These are phyloP conservation scores for Solanum okadae DNA, from an alignment of 257 asterid genomes.

Conservation along the genomic window DNA sequence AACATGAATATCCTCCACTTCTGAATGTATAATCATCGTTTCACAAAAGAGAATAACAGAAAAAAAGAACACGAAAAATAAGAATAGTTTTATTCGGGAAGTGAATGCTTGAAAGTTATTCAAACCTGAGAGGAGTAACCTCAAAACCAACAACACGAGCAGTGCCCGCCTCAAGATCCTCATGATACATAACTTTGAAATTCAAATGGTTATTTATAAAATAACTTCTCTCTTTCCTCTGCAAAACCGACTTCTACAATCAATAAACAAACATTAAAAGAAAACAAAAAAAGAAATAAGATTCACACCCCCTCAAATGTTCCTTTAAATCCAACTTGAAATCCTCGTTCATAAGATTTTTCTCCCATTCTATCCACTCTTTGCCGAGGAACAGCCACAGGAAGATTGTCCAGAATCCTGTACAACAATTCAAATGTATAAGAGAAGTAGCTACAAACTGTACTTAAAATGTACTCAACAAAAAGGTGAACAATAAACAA, in stretches of 20 bases:
- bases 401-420: slow-evolving; percentile 52
- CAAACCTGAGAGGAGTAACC: slow-evolving; percentile 43
- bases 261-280: not conserved
- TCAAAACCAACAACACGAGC: slow-evolving; percentile 50
- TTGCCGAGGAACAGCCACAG: slow-evolving; percentile 39
- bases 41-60: not conserved
- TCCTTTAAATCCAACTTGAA: slow-evolving; percentile 32
- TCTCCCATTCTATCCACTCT: slow-evolving; percentile 15
- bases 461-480: not conserved
- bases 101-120: not conserved
- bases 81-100: not conserved
- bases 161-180: slow-evolving; percentile 26
- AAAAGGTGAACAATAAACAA: not conserved
- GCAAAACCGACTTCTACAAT: not conserved
- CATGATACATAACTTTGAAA: slow-evolving; percentile 46
- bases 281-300: not conserved
- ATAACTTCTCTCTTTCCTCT: slow-evolving; percentile 31
- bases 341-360: slow-evolving; percentile 35
- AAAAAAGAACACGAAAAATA: not conserved
- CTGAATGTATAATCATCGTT: not conserved
- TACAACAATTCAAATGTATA: not conserved
- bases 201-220: slow-evolving; percentile 36
- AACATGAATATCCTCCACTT: not conserved
- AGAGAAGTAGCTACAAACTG: not conserved
- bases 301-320: slow-evolving; percentile 27